Percentiles rank a stretch among this genome's conserved stretches.
phyloP scores from a whole-genome alignment of 345 rosid genomes.

The Eutrema heterophyllum region DNA sequence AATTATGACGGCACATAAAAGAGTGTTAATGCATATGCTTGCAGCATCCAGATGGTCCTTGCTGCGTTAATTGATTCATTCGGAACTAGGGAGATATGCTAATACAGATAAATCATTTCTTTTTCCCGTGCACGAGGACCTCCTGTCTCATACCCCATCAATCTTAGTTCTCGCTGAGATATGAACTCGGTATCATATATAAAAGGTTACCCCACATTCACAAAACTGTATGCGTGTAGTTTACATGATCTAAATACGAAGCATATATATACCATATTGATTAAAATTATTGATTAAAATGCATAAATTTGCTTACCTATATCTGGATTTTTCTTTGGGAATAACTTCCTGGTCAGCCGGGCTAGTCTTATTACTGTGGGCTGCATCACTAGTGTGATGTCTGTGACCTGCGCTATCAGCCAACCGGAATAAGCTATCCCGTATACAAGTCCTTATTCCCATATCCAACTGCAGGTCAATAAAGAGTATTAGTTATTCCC shows the following conservation, averaged over 20 bases:
- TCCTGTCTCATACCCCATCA: neutral
- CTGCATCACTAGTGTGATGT: slow-evolving; percentile 50
- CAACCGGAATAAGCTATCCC: slow-evolving; percentile 96
- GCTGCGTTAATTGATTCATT: neutral
- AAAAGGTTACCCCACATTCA: neutral
- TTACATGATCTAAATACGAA: neutral
- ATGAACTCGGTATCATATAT: neutral
- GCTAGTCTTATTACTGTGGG: slow-evolving; percentile 47
- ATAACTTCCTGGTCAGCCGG: slow-evolving; percentile 46
- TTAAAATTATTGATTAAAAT: neutral
- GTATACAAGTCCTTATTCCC: slow-evolving; percentile 63
- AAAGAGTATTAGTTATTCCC: slow-evolving; percentile 16
- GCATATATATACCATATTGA: neutral
- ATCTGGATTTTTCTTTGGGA: slow-evolving; percentile 37
- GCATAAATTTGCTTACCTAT: slow-evolving; percentile 46
- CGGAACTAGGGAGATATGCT: neutral
- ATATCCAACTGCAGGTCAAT: slow-evolving; percentile 58
- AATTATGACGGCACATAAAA: neutral
- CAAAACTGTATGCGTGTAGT: slow-evolving; percentile 1
- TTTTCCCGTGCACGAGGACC: neutral
- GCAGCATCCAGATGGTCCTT: neutral
- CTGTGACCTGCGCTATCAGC: slow-evolving; percentile 85
- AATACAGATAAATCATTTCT: neutral
- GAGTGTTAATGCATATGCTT: neutral
- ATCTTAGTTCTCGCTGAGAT: neutral